A percentile compares a stretch with the other conserved stretches of the same genome.
Conservation (phyloP, 139 green algal species). For the Edaphochlamys debaryana region DNA sequence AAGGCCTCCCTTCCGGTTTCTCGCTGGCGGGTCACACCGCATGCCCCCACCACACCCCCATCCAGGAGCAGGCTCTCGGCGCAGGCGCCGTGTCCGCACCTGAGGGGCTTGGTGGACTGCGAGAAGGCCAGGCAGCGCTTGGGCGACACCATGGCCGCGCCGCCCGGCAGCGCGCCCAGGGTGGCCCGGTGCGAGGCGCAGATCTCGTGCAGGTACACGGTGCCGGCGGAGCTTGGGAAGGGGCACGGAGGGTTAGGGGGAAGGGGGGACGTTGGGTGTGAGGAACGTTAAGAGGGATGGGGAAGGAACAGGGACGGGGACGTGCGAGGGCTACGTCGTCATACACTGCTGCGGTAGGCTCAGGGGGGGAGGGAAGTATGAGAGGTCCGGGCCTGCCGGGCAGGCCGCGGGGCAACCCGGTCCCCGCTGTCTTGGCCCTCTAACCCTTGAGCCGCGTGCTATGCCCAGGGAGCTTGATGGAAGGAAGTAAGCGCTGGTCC, state of each 20-base stretch:
- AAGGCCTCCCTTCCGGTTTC: too few species aligned
- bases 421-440: too few species aligned
- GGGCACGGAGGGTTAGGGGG: background rate
- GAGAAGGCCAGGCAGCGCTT: conserved; percentile 34
- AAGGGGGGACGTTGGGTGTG: background rate
- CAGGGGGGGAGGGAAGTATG: too few species aligned
- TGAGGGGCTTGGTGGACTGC: background rate
- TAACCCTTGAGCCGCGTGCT: too few species aligned
- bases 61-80: background rate
- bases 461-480: too few species aligned
- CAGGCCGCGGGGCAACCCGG: too few species aligned
- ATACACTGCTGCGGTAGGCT: too few species aligned
- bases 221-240: background rate
- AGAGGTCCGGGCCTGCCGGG: too few species aligned
- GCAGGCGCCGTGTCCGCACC: background rate
- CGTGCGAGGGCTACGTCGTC: too few species aligned
- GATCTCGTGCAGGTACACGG: conserved; percentile 29
- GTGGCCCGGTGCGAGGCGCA: background rate
- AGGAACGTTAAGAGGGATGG: background rate
- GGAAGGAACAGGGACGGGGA: too few species aligned
- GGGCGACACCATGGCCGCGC: background rate
- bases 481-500: background rate
- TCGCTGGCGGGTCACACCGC: too few species aligned
- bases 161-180: background rate
- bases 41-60: too few species aligned